Conservation (phyloP, 1,139 yeast species). For the Pichia sp. region DNA sequence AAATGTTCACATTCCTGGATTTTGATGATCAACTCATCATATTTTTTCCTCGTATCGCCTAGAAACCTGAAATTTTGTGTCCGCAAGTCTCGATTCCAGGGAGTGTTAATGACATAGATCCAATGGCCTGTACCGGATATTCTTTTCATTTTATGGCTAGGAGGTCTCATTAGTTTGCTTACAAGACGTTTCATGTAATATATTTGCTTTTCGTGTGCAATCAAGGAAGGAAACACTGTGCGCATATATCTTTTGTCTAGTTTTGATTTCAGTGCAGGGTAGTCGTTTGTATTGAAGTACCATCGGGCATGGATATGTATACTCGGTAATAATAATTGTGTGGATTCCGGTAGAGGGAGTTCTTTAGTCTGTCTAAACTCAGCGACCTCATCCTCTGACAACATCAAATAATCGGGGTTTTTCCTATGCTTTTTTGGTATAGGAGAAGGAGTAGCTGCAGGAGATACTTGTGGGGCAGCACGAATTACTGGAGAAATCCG, state of each 20-base stretch:
- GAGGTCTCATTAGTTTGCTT: conserved; percentile 17
- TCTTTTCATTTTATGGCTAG: conserved; percentile 22
- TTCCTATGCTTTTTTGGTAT: conserved; percentile 1
- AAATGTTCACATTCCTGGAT: conserved; percentile 22
- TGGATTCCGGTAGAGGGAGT: conserved; percentile 5
- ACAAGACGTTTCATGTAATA: conserved; percentile 15
- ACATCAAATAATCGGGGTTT: conserved; percentile 6
- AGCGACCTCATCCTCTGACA: conserved; percentile 10
- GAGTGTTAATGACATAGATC: conserved; percentile 25
- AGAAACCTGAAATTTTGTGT: conserved; percentile 13
- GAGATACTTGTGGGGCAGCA: neutral
- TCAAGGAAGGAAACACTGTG: conserved; percentile 22
- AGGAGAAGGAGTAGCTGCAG: neutral
- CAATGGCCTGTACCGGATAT: conserved; percentile 22
- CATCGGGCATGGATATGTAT: conserved; percentile 8
- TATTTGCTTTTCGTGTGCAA: conserved; percentile 18
- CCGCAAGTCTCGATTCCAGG: conserved; percentile 27
- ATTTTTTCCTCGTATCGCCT: conserved; percentile 14
- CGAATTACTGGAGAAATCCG: neutral
- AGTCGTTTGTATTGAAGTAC: conserved; percentile 4
- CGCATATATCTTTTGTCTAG: conserved; percentile 26
- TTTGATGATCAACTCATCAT: conserved; percentile 17
- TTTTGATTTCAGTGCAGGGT: conserved; percentile 19
- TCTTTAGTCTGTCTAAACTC: conserved; percentile 11
- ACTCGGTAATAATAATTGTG: conserved; percentile 3